Conservation (phyloP, 2,329 filamentous ascomycete species). For the Colletotrichum noveboracense region DNA sequence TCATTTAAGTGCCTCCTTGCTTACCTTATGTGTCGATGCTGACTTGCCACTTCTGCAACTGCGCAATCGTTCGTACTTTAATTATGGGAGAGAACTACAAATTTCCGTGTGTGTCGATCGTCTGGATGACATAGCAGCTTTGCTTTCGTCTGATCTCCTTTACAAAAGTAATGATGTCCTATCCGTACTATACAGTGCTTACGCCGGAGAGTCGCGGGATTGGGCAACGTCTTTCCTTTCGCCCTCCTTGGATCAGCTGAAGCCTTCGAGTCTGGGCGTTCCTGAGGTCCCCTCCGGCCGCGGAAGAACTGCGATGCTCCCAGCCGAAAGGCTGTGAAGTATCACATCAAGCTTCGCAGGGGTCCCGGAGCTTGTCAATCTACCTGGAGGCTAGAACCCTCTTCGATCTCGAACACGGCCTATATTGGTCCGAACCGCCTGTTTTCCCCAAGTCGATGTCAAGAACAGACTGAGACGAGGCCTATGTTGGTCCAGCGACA, state of each 20-base stretch:
- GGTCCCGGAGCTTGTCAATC: not conserved
- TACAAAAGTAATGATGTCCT: not conserved
- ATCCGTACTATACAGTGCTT: too few species aligned
- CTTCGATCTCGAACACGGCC: not conserved
- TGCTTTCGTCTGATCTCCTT: not conserved
- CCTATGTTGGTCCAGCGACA: not conserved
- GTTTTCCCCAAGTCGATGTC: not conserved
- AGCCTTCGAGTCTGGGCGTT: not conserved
- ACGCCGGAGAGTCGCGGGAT: not conserved
- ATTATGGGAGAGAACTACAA: not conserved
- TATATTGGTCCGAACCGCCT: not conserved
- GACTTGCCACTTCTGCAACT: not conserved
- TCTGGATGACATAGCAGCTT: not conserved
- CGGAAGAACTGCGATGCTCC: not conserved
- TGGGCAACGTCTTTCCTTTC: not conserved
- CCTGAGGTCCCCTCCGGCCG: not conserved
- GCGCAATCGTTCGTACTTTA: not conserved
- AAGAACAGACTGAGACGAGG: not conserved
- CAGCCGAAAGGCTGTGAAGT: not conserved
- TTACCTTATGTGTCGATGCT: not conserved
- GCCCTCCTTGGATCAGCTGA: not conserved
- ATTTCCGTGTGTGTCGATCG: slow-evolving; percentile 1
- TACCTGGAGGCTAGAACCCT: not conserved
- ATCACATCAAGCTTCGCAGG: not conserved
- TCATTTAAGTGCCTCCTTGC: not conserved